Conservation (phyloP, 2,329 filamentous ascomycete genomes). For the Laburnicola sp. region DNA sequence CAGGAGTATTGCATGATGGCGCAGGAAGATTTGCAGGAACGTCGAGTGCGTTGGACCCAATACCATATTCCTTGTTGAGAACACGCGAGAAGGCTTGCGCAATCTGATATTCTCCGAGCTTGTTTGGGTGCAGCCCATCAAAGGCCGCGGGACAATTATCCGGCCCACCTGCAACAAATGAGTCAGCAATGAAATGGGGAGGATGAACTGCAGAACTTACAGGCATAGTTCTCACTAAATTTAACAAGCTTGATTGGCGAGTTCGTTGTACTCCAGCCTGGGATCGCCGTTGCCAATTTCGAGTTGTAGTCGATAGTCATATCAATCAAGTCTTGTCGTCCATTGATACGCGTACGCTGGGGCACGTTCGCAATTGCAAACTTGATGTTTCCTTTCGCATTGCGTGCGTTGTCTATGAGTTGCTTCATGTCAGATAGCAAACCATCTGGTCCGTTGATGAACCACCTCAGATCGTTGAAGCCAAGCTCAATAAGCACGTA, state of each 20-base stretch:
- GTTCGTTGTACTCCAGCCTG: constrained; percentile 1
- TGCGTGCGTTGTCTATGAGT: constrained; percentile 6
- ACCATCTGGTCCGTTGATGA: constrained; percentile 10
- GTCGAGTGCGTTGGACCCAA: not conserved
- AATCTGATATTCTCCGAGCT: constrained; percentile 14
- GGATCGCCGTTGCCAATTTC: constrained; percentile 1
- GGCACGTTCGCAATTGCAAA: constrained; percentile 12
- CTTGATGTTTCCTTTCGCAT: constrained; percentile 8
- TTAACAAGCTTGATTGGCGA: constrained; percentile 4
- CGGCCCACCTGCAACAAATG: not conserved
- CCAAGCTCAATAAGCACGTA: constrained; percentile 11
- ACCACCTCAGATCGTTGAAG: constrained; percentile 15
- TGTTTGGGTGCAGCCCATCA: constrained; percentile 15
- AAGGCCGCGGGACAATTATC: constrained; percentile 7
- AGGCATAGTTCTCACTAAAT: constrained; percentile 8
- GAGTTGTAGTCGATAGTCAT: constrained; percentile 12
- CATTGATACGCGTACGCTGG: constrained; percentile 7
- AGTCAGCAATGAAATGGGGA: not conserved
- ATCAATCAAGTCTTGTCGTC: constrained; percentile 12
- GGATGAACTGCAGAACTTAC: not conserved
- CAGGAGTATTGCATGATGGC: not conserved
- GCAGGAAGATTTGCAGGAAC: constrained; percentile 8
- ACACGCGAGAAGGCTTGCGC: constrained; percentile 10
- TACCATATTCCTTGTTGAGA: constrained; percentile 4
- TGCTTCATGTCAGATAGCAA: constrained; percentile 7